Percentiles rank a stretch among this genome's conserved stretches.
phyloP scores from a whole-genome alignment of 345 rosid species.

The Gossypium thurberi region DNA sequence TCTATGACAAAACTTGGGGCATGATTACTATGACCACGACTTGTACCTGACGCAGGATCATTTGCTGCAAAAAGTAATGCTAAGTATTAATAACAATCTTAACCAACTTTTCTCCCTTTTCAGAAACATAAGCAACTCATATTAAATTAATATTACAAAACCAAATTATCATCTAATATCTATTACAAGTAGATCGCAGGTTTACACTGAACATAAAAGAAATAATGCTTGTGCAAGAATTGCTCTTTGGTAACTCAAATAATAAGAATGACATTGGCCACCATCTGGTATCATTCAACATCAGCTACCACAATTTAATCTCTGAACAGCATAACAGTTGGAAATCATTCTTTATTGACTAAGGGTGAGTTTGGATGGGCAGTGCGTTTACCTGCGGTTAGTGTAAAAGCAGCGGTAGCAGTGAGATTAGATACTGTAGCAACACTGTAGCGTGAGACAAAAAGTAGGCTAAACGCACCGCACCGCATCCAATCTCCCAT shows the following conservation, averaged over 20 bases:
- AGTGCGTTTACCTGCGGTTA: too few species aligned
- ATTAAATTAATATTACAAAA: background rate
- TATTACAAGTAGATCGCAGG: background rate
- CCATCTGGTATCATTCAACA: too few species aligned
- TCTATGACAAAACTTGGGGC: slow-evolving; percentile 57
- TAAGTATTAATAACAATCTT: background rate
- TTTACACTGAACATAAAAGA: background rate
- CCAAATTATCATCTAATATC: background rate
- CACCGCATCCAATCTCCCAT: too few species aligned
- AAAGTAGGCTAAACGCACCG: too few species aligned
- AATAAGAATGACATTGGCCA: too few species aligned
- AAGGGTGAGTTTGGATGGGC: too few species aligned
- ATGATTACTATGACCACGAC: slow-evolving; percentile 29
- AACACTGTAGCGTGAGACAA: too few species aligned
- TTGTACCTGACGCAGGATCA: slow-evolving; percentile 35
- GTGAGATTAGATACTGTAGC: too few species aligned
- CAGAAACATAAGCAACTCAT: background rate
- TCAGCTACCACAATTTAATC: too few species aligned
- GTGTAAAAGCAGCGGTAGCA: too few species aligned
- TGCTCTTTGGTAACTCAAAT: background rate
- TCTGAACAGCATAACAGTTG: too few species aligned
- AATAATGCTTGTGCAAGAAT: background rate
- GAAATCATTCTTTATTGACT: too few species aligned
- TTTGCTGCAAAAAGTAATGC: slow-evolving; percentile 20
- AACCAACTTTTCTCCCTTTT: background rate